Base-by-base conservation (phyloP, 1,139 yeast genomes). In the Yamadazyma membranifaciens region DNA sequence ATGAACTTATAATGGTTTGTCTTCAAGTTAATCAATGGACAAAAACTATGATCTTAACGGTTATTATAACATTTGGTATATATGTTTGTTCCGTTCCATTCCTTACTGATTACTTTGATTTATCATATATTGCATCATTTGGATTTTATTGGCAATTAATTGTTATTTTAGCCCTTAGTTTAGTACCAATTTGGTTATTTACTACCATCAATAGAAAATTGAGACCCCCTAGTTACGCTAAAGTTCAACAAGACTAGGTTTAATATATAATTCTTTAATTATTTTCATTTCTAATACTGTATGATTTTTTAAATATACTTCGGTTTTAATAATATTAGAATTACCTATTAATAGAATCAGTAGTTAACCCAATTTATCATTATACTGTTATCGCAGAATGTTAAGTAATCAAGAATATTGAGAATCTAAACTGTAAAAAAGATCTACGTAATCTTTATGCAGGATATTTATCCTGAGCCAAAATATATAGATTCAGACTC, bases 181-280 rank as follows among this genome's bases (percentile, higher is more conserved):
- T 92, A 47, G 65, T 89, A 37, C 98, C 98, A 1, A 95, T 94
- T 2, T 91, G 96, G 96, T 66, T 85, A 2, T 81, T 82, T 3
- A 87, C 87, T 59, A 73, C 87, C 6, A 66, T 91, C 22, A 80
- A 83, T 55, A 75, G 96, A 47, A 80, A 73, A 49, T 62, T 94
- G 43, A 79, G 89, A 49, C 98, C 98, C 7, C 98, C 98, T 31
- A 89, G 87, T 57, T 92, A 94, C 62, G 98, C 98, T n/a, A 92
- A 92, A 59, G 98, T 92, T 37, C 97, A 87, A 60, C 94, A 83
- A 47, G 81, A 66, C 45, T 67, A 54, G 24, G n/a, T n/a, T 20
- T 20, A 20, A 20, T 20, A 20, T 20, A 20, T 20, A 20, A 20
- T 20, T 20, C 7, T 6, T 20, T 20, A 7, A 7, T 7, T 20